Percentiles rank a stretch among this genome's conserved stretches.
These are phyloP conservation scores for Arthrinium phaeospermum DNA, from an alignment of 2,329 filamentous ascomycete species.

Conservation along the genomic window DNA sequence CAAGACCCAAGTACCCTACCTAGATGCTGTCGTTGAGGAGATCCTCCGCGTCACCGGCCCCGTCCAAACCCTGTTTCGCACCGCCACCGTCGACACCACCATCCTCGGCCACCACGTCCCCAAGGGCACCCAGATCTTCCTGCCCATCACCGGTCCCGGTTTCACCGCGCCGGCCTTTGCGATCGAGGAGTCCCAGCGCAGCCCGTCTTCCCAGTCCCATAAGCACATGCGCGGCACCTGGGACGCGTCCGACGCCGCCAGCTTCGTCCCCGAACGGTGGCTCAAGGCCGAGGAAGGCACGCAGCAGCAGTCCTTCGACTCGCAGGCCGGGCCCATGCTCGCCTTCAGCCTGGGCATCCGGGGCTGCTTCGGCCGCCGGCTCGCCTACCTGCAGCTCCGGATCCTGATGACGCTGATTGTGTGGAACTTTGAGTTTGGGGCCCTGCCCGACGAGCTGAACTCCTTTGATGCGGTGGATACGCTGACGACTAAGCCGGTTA, in stretches of 20 bases:
- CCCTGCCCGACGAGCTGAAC: slow-evolving; percentile 29
- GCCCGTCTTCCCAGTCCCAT: slow-evolving; percentile 23
- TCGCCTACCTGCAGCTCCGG: slow-evolving; percentile 38
- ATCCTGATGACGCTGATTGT: slow-evolving; percentile 36
- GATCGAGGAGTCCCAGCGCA: slow-evolving; percentile 24
- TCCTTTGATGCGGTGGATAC: slow-evolving; percentile 27
- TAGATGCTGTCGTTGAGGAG: slow-evolving; percentile 25
- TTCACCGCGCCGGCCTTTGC: slow-evolving; percentile 15
- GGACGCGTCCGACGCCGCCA: slow-evolving; percentile 20
- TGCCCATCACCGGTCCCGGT: slow-evolving; percentile 12
- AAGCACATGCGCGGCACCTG: slow-evolving; percentile 20
- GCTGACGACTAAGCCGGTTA: slow-evolving; percentile 29
- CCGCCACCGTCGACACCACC: slow-evolving; percentile 18
- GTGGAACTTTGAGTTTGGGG: slow-evolving; percentile 36
- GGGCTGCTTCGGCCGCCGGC: slow-evolving; percentile 26
- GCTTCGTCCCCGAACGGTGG: slow-evolving; percentile 26
- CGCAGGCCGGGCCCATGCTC: slow-evolving; percentile 25
- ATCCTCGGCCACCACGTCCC: slow-evolving; percentile 21
- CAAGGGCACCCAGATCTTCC: slow-evolving; percentile 21
- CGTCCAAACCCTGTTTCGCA: slow-evolving; percentile 16
- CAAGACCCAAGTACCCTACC: slow-evolving; percentile 22
- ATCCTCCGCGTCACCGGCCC: slow-evolving; percentile 23
- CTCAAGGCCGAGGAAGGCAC: slow-evolving; percentile 17
- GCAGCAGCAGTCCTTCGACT: slow-evolving; percentile 19
- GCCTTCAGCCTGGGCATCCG: slow-evolving; percentile 24